phyloP scores from a whole-genome alignment of 2,329 filamentous ascomycete genomes.

The Penicillium sumatraense region DNA sequence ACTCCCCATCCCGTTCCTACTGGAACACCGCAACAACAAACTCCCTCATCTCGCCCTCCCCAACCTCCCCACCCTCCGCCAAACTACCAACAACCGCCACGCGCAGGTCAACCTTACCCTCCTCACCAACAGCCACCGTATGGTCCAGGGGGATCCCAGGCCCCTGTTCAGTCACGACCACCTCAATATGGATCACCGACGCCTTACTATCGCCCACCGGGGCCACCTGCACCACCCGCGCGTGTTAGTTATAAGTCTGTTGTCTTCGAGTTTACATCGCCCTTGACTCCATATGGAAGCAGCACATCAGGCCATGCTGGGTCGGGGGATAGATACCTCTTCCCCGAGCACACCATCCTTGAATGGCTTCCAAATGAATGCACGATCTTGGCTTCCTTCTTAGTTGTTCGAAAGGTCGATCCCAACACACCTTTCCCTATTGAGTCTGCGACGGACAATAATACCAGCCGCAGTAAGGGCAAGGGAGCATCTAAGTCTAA shows the following conservation, averaged over 20 bases:
- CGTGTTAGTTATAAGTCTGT: conserved; percentile 51
- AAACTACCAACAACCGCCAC: conserved; percentile 28
- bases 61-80: conserved; percentile 27
- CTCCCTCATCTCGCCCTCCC: conserved; percentile 28
- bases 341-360: conserved; percentile 54
- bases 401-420: conserved; percentile 50
- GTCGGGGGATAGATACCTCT: conserved; percentile 53
- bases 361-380: conserved; percentile 53
- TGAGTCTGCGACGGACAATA: conserved; percentile 35
- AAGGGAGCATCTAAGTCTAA: conserved; percentile 43
- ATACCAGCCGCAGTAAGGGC: conserved; percentile 32
- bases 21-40: conserved; percentile 24
- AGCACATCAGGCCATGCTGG: conserved; percentile 46
- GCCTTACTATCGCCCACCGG: conserved; percentile 38
- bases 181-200: conserved; percentile 38
- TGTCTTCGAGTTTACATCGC: conserved; percentile 53
- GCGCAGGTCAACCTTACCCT: conserved; percentile 34
- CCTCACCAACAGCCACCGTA: conserved; percentile 38
- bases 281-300: conserved; percentile 46
- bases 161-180: conserved; percentile 43
- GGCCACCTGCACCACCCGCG: conserved; percentile 36
- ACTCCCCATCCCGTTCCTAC: conserved; percentile 14
- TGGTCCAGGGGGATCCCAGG: conserved; percentile 24
- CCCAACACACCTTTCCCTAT: conserved; percentile 44
- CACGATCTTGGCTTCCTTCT: conserved; percentile 52